Conservation (phyloP, 2,329 filamentous ascomycete species). For the Dactylellina leptospora region DNA sequence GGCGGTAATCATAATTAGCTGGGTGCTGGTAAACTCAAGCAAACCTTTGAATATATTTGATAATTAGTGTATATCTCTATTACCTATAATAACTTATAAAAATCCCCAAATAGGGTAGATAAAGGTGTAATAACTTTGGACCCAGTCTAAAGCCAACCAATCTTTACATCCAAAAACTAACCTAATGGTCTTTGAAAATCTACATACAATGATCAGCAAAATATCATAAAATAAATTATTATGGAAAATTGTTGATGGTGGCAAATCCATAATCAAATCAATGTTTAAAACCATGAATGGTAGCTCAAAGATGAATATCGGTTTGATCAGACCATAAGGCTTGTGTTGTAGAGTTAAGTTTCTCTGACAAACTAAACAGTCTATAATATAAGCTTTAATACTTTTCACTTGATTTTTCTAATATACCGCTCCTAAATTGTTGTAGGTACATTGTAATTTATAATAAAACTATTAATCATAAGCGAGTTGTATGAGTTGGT, state of each 20-base stretch:
- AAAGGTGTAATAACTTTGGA: not conserved
- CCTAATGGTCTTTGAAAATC: not conserved
- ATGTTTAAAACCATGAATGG: not conserved
- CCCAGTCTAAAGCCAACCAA: not conserved
- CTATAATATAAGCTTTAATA: not conserved
- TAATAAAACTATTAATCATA: not conserved
- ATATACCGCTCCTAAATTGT: not conserved
- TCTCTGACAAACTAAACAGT: not conserved
- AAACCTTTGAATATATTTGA: not conserved
- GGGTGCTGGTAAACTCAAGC: not conserved
- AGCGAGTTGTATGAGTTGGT: not conserved
- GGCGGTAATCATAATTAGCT: not conserved
- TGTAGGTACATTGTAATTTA: not conserved
- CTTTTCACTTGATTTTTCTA: not conserved
- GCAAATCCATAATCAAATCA: not conserved
- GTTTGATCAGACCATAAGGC: not conserved
- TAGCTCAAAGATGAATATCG: not conserved
- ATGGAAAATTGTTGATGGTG: not conserved
- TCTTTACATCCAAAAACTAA: not conserved
- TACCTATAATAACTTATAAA: not conserved
- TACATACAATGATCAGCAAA: not conserved
- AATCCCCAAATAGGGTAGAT: constrained; percentile 12
- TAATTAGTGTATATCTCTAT: not conserved
- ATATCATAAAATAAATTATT: not conserved
- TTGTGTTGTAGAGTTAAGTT: not conserved